Conservation (phyloP, 2,329 filamentous ascomycete genomes). For the Magnaporthiopsis rhizophila region DNA sequence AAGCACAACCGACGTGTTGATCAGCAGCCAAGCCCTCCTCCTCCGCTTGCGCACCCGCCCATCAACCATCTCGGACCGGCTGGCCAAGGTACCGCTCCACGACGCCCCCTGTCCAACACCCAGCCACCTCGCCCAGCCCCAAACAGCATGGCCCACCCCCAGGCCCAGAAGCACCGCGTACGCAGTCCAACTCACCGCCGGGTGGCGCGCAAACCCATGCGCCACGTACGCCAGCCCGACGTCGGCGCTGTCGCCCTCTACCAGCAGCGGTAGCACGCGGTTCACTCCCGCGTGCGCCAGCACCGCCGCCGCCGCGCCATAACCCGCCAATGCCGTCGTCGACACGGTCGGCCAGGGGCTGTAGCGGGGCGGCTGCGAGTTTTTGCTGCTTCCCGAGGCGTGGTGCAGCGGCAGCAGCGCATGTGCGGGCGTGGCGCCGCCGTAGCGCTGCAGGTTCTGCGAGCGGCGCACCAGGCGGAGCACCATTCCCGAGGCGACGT, state of each 20-base stretch:
- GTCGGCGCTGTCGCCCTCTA: conserved; percentile 80
- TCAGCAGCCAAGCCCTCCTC: conserved; percentile 57
- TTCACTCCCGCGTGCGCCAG: conserved; percentile 69
- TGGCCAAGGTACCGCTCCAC: conserved; percentile 31
- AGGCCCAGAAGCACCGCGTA: conserved; percentile 61
- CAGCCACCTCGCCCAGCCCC: conserved; percentile 80
- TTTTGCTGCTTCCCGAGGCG: conserved; percentile 17
- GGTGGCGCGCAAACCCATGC: conserved; percentile 73
- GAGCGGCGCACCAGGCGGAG: conserved; percentile 67
- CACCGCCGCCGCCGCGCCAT: conserved; percentile 57
- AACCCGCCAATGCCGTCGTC: conserved; percentile 65
- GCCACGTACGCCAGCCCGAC: conserved; percentile 76
- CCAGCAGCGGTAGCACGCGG: conserved; percentile 62
- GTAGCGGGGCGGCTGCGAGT: neutral
- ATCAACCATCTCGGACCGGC: conserved; percentile 26
- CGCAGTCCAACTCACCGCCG: conserved; percentile 55
- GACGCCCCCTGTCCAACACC: conserved; percentile 51
- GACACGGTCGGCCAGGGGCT: conserved; percentile 62
- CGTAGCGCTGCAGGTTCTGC: conserved; percentile 67
- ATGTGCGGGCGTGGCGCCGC: conserved; percentile 50
- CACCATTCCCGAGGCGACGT: conserved; percentile 69
- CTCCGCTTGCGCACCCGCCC: conserved; percentile 36
- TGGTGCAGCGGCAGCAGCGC: conserved; percentile 31
- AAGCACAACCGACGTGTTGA: conserved; percentile 57
- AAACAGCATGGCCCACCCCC: conserved; percentile 74